Evolutionary conservation across 768 basidiomycete species (phyloP), one percentile per base, ranked within the genome.

Genomic region (Lactarius quietus): DNA sequence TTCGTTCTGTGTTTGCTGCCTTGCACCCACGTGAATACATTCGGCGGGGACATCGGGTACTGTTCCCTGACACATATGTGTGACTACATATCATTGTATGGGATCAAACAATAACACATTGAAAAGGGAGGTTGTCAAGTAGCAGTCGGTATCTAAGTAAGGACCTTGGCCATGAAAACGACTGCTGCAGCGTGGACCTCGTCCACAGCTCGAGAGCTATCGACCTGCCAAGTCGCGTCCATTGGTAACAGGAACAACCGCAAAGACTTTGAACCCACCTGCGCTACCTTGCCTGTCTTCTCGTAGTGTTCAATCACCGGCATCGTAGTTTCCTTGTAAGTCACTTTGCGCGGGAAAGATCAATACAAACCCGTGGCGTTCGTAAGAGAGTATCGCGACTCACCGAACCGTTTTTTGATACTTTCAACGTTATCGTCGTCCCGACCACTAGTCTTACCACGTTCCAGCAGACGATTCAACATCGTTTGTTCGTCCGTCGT

Each of bases 381-480:
- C 39, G 20, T 1, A 3, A 26, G 12, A 36, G 28, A 26, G 4
- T 23, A 57, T 35, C 41, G 17, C 23, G 15, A 81, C 88, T 23
- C 73, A 91, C 95, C 80, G 80, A 98, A 98, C n/a, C 97, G 90
- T 78, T 98, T 99, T 78, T 84, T 89, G 77, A 99, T 96, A 74
- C 88, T 93, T 75, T 96, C 93, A 14, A 79, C 80, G 73, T 99
- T 99, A 74, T 99, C 97, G 72, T 99, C 97, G 72, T 94, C 95
- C 18, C 97, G 83, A 18, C 97, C 96, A 62, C 90, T 93, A 0
- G 95, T 98, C 81, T 98, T 89, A 29, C 89, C 90, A 28, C 97
- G 87, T 75, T 95, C 89, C 59, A 95, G 81, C 64, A 99, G 81
- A 60, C 97, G 90, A 68, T 81, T 76, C 33, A 90, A 82, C 89